Evolutionary conservation across 2,329 filamentous ascomycete species (phyloP).

Genomic region (Colletotrichum truncatum): DNA sequence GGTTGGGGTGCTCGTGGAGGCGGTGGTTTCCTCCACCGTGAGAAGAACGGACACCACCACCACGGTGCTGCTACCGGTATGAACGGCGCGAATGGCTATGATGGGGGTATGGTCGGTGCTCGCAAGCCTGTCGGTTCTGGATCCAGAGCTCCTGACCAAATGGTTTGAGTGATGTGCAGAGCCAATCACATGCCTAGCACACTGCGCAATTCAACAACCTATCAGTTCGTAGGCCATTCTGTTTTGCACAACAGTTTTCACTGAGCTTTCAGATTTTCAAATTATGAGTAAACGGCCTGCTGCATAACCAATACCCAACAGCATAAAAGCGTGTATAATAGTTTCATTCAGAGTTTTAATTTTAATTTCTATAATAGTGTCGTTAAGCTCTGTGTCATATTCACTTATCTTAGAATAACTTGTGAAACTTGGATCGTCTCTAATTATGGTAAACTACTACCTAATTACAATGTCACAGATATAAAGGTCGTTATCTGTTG

Average conservation of each 20-base stretch:
- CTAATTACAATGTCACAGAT: too few species aligned
- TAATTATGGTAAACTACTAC: too few species aligned
- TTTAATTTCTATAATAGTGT: too few species aligned
- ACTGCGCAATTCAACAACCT: not conserved
- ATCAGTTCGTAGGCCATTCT: rapidly evolving
- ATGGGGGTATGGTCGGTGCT: not conserved
- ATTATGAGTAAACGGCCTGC: not conserved
- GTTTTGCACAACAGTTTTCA: not conserved
- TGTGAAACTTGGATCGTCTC: too few species aligned
- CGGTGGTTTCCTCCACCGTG: constrained; percentile 34
- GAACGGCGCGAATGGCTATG: not conserved
- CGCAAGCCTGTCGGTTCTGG: constrained; percentile 28
- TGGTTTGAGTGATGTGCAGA: constrained; percentile 24
- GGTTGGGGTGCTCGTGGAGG: constrained; percentile 60
- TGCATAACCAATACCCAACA: not conserved
- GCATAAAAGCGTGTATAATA: not conserved
- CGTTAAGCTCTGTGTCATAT: too few species aligned
- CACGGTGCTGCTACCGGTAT: constrained; percentile 3
- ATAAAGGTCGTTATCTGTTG: too few species aligned
- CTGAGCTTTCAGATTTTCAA: not conserved
- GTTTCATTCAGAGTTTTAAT: not conserved
- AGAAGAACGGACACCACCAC: constrained; percentile 17
- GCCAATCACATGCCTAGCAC: rapidly evolving
- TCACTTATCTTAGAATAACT: too few species aligned
- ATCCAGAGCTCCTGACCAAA: constrained; percentile 2